Evolutionary conservation across 2,329 filamentous ascomycete genomes (phyloP).

Genomic region (Neofusicoccum laricinum): DNA sequence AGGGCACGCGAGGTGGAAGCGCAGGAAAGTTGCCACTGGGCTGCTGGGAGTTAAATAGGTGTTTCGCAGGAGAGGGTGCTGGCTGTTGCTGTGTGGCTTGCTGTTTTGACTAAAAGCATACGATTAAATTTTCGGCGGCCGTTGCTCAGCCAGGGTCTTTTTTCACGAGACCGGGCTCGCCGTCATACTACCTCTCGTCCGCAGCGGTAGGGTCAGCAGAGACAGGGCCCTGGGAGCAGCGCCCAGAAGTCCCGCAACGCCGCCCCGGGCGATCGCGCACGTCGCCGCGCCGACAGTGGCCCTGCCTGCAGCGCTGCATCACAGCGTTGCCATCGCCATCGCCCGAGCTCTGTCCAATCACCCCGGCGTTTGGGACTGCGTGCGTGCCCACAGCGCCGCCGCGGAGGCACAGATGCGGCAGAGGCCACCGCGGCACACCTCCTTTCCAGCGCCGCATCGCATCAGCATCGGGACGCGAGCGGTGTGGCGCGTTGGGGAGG

Average conservation of each 20-base stretch:
- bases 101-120: conserved; percentile 13
- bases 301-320: not conserved
- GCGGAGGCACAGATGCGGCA: conserved; percentile 9
- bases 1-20: not conserved
- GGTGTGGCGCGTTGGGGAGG: not conserved
- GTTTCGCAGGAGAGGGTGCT: conserved; percentile 2
- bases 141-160: not conserved
- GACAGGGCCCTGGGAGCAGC: not conserved
- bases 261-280: not conserved
- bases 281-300: not conserved
- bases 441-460: conserved; percentile 1
- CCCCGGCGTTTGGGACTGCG: not conserved
- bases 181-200: not conserved
- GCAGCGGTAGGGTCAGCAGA: conserved; percentile 3
- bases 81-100: conserved; percentile 11
- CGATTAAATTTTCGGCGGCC: conserved; percentile 15
- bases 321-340: not conserved
- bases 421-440: conserved; percentile 6
- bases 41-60: conserved; percentile 7
- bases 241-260: not conserved
- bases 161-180: conserved; percentile 13
- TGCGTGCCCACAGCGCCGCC: conserved; percentile 2
- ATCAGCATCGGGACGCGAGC: not conserved
- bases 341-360: not conserved
- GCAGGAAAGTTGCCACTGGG: not conserved